Percentiles rank a stretch among this genome's conserved stretches.
Evolutionary conservation across 1,139 yeast genomes (phyloP).

Genomic region (Candida smagusa): DNA sequence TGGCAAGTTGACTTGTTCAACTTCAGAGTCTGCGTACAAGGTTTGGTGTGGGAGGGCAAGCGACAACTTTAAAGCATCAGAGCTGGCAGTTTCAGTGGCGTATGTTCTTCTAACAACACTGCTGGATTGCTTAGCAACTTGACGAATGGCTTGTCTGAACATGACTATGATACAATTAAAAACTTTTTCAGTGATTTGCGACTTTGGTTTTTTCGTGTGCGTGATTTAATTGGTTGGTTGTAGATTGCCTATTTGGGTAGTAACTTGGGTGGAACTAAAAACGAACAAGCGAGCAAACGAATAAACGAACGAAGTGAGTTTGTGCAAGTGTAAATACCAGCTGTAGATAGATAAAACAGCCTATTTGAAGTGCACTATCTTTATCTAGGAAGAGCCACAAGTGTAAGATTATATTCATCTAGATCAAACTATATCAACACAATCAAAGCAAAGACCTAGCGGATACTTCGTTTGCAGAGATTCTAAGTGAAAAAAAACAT

Average conservation of each 20-base stretch:
- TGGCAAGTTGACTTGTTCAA: conserved; percentile 92
- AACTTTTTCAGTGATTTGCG: conserved; percentile 8
- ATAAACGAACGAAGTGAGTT: too few relatives aligned
- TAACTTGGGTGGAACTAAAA: not conserved
- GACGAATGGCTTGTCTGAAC: conserved; percentile 70
- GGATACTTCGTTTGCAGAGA: too few relatives aligned
- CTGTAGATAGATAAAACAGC: too few relatives aligned
- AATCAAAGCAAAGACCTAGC: too few relatives aligned
- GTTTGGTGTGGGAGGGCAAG: conserved; percentile 88
- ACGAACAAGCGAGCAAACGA: too few relatives aligned
- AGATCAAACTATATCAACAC: too few relatives aligned
- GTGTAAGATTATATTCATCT: too few relatives aligned
- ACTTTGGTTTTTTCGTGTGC: conserved; percentile 4
- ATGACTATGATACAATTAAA: conserved; percentile 21
- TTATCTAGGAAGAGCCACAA: too few relatives aligned
- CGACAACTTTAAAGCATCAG: conserved; percentile 82
- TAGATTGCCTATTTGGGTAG: conserved; percentile 31
- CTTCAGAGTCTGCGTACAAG: conserved; percentile 49
- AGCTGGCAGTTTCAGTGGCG: conserved; percentile 73
- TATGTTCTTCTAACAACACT: conserved; percentile 72
- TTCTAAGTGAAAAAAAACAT: too few relatives aligned
- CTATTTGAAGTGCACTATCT: too few relatives aligned
- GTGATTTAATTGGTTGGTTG: conserved; percentile 25
- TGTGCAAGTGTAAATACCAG: too few relatives aligned
- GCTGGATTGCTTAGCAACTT: conserved; percentile 63